These are phyloP conservation scores for Apophysomyces elegans DNA, from an alignment of 371 early-diverging fungal species.

Conservation along the genomic window DNA sequence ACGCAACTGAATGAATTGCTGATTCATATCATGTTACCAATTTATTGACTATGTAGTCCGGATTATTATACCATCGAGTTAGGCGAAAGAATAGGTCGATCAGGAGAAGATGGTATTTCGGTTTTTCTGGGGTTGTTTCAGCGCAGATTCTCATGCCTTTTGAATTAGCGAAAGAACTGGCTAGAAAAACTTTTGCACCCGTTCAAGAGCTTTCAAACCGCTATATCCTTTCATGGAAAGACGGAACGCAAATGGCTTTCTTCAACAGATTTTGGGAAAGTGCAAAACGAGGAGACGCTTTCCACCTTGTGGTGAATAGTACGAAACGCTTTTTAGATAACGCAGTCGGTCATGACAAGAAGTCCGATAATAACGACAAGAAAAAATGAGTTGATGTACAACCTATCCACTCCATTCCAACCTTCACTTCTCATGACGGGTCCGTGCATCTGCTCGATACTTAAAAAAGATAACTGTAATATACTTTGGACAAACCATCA, in stretches of 20 bases:
- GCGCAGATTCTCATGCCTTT: background rate
- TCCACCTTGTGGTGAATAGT: constrained; percentile 24
- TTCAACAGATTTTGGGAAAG: constrained; percentile 27
- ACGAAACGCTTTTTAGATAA: constrained; percentile 20
- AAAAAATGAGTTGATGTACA: constrained; percentile 1
- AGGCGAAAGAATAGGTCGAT: constrained; percentile 24
- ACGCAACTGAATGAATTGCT: no score
- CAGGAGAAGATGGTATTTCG: constrained; percentile 29
- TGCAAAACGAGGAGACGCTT: constrained; percentile 29
- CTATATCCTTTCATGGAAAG: constrained; percentile 30
- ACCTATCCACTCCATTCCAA: background rate
- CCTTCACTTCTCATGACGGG: no score
- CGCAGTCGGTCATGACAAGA: constrained; percentile 15
- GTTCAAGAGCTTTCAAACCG: constrained; percentile 26
- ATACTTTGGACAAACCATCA: no score
- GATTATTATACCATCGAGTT: constrained; percentile 32
- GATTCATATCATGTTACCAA: background rate
- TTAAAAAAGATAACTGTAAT: no score
- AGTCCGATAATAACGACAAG: constrained; percentile 18
- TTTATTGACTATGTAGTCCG: constrained; percentile 10
- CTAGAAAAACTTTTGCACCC: constrained; percentile 23
- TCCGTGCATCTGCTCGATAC: no score
- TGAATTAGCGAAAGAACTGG: constrained; percentile 19
- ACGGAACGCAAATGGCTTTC: constrained; percentile 27
- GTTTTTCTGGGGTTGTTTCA: constrained; percentile 8